These are phyloP conservation scores for Penicillium mononematosum DNA, from an alignment of 495 filamentous ascomycete species.

Conservation along the genomic window DNA sequence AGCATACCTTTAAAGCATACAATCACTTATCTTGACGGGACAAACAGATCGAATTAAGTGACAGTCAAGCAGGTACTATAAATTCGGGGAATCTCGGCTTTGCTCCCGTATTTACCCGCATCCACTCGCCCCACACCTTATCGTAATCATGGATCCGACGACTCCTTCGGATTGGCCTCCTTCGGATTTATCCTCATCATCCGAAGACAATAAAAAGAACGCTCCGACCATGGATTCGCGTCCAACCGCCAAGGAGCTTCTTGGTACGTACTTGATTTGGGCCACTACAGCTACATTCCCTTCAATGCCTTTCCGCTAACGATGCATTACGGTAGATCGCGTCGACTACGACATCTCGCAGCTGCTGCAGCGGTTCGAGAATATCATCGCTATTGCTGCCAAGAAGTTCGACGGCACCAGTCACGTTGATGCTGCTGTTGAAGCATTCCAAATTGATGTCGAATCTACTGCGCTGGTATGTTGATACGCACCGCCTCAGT, in stretches of 20 bases:
- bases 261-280: not conserved
- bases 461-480: constrained; percentile 63
- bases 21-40: constrained; percentile 18
- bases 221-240: not conserved
- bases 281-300: not conserved
- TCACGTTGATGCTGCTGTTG: constrained; percentile 52
- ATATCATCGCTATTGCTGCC: constrained; percentile 57
- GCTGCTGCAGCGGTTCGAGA: constrained; percentile 61
- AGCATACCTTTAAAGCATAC: constrained; percentile 27
- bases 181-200: not conserved
- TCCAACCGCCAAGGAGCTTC: not conserved
- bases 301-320: constrained; percentile 14
- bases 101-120: too few species aligned
- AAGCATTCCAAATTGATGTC: constrained; percentile 61
- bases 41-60: too few species aligned
- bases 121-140: not conserved
- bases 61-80: too few species aligned
- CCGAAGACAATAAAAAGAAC: not conserved
- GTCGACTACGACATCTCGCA: constrained; percentile 54
- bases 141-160: not conserved
- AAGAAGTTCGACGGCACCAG: constrained; percentile 31
- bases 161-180: not conserved
- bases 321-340: constrained; percentile 41
- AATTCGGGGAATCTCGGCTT: too few species aligned
- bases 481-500: not conserved